Percentiles rank a stretch among this genome's conserved stretches.
Evolutionary conservation across 1,284 basidiomycete species (phyloP).

Genomic region (Apiotrichum sp.): DNA sequence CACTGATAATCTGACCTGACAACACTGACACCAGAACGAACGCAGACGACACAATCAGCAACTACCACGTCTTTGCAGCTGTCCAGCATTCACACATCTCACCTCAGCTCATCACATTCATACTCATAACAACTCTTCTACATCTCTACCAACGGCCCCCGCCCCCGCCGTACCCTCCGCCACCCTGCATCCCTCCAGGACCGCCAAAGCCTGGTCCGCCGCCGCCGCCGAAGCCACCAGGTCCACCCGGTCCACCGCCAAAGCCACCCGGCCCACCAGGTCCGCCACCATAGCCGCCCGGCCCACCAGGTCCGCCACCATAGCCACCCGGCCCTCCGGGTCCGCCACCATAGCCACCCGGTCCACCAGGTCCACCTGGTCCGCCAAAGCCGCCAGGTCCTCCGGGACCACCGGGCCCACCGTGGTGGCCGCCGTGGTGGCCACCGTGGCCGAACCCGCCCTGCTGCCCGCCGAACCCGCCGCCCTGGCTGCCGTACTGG

Average conservation of each 20-base stretch:
- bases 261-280: not conserved
- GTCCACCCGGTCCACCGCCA: not conserved
- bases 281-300: not conserved
- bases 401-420: not conserved
- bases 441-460: too few species aligned
- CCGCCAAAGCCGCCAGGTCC: not conserved
- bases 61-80: too few species aligned
- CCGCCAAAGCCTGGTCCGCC: not conserved
- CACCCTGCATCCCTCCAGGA: not conserved
- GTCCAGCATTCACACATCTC: too few species aligned
- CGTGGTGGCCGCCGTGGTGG: not conserved
- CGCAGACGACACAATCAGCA: too few species aligned
- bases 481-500: not conserved
- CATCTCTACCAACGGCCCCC: constrained; percentile 1
- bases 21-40: too few species aligned
- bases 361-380: not conserved
- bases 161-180: not conserved
- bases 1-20: too few species aligned
- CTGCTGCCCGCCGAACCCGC: not conserved
- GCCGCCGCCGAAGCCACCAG: not conserved
- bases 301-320: not conserved
- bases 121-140: too few species aligned
- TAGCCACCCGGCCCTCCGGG: not conserved
- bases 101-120: too few species aligned
- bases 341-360: not conserved